Conservation (phyloP, 352 stramenopile species). For the Pythium utonaiense region DNA sequence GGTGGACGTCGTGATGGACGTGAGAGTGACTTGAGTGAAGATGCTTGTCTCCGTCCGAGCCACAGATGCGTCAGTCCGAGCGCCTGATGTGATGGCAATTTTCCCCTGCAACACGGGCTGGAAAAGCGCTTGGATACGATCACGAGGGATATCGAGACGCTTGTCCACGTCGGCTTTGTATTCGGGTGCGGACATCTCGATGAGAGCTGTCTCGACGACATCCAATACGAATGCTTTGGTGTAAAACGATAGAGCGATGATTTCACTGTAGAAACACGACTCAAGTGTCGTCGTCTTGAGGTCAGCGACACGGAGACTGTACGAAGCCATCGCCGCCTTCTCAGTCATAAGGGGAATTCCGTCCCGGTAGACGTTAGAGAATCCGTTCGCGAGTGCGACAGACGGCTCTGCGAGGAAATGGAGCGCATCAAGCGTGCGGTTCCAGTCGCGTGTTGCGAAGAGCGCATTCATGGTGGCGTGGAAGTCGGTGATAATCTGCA, state of each 20-base stretch:
- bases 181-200: background rate
- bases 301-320: conserved; percentile 8
- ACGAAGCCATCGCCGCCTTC: conserved; percentile 7
- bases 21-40: conserved; percentile 13
- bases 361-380: conserved; percentile 24
- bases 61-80: conserved; percentile 5
- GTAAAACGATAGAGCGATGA: conserved; percentile 26
- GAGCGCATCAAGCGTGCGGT: conserved; percentile 24
- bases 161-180: background rate
- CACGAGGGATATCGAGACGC: background rate
- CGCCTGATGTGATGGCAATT: conserved; percentile 25
- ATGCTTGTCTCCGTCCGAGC: conserved; percentile 7
- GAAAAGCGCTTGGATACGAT: conserved; percentile 19
- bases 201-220: conserved; percentile 24
- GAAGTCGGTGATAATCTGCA: conserved; percentile 30
- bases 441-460: conserved; percentile 31
- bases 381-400: conserved; percentile 21
- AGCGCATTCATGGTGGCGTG: conserved; percentile 26
- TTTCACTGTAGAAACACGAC: conserved; percentile 25
- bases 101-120: conserved; percentile 1
- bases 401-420: conserved; percentile 15
- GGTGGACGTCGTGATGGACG: conserved; percentile 12
- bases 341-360: conserved; percentile 24
- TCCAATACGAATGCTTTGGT: conserved; percentile 28
- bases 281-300: conserved; percentile 27